Base-by-base conservation (phyloP, 495 filamentous ascomycete species). In the Haplographium delicatum region DNA sequence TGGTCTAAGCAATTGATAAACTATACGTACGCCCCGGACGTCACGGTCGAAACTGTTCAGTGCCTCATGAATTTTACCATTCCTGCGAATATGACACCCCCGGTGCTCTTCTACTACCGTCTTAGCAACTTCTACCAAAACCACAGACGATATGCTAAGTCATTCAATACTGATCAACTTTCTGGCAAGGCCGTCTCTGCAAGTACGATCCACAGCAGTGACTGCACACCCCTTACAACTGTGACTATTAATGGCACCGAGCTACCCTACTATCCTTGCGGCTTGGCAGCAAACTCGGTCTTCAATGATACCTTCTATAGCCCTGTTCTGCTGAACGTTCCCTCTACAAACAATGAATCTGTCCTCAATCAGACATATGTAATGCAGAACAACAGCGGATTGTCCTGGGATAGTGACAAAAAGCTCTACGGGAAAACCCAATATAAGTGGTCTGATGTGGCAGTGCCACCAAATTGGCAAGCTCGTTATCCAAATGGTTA, bases 41-140 rank as follows among this genome's bases (percentile, higher is more conserved):
- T 49, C 22, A 37, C 47, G 15, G 50, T 51, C 1, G 22, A 38
- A 6, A 54, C 55, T 10, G 45, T 60, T 7, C 60, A 62, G 35
- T 99, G 93, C 76, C 72, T 68, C 1, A 62, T 99, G 7, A 65
- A 73, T 27, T 95, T 96, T 69, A 71, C 78, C 23, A 82, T 97
- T 24, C 89, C 89, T 6, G 78, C 93, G 49, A 68, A 79, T 22
- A 77, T 99, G 58, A 71, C 74, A 8, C 80, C 91, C 0, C 90
- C 91, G 3, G 83, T 97, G 22, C 76, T 87, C 55, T 76, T 96
- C 64, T 97, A 96, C 70, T 99, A 99, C 68, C 85, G 85, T 45
- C 80, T 99, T 33, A 90, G 89, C 34, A 95, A 99, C 67, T 99
- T 99, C 72, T 99, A 97, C 72, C 93, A 99, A 65, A 99, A 99